phyloP scores from a whole-genome alignment of 441 rosid species.

The Capsella rubella region DNA sequence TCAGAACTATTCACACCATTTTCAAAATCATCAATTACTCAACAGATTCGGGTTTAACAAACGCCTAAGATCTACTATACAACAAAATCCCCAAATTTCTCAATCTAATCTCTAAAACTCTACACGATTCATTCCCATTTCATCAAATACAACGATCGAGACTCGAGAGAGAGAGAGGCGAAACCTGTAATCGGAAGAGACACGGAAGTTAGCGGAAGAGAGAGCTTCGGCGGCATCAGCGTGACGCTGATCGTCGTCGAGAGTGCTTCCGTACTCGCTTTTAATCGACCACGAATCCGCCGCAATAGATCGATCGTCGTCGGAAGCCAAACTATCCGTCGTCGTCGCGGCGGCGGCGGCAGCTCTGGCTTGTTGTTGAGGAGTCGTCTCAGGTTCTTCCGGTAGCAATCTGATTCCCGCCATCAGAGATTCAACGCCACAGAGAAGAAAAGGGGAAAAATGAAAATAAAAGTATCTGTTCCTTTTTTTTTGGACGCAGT shows the following conservation, averaged over 20 bases:
- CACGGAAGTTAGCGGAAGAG: constrained; percentile 73
- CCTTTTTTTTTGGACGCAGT: constrained; percentile 35
- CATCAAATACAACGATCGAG: neutral
- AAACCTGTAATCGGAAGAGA: constrained; percentile 85
- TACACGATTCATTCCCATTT: neutral
- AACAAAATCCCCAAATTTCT: constrained; percentile 9
- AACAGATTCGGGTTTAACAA: neutral
- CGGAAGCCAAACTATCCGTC: constrained; percentile 76
- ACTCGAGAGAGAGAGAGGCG: neutral
- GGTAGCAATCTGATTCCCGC: constrained; percentile 76
- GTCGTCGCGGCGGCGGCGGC: constrained; percentile 44
- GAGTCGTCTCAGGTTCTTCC: constrained; percentile 75
- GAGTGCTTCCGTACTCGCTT: constrained; percentile 96
- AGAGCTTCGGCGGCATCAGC: constrained; percentile 94
- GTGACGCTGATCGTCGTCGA: constrained; percentile 97
- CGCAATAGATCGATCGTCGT: constrained; percentile 95
- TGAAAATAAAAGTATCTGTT: constrained; percentile 3
- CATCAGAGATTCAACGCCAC: constrained; percentile 54
- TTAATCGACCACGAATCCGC: constrained; percentile 99
- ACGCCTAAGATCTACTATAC: constrained; percentile 13
- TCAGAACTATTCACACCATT: constrained; percentile 65
- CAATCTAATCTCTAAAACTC: neutral
- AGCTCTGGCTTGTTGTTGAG: constrained; percentile 52
- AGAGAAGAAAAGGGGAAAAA: neutral
- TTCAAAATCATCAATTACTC: constrained; percentile 14